These are phyloP conservation scores for Centrapalus pauciflorus DNA, from an alignment of 129 eudicot genomes.

Conservation along the genomic window DNA sequence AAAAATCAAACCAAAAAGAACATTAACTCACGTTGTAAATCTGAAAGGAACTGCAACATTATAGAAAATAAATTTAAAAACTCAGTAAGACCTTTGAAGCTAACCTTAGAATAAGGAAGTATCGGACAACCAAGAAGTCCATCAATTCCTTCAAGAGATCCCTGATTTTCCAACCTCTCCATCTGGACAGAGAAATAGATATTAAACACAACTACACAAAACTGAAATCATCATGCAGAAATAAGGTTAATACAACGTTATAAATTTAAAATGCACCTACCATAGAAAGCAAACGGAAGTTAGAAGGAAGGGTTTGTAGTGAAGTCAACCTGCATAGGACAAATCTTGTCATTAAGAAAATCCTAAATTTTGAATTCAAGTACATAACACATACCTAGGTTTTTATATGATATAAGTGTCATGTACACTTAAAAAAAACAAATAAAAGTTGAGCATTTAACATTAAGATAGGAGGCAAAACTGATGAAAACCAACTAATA, in stretches of 20 bases:
- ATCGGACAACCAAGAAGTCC: constrained; percentile 87
- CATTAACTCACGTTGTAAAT: not conserved
- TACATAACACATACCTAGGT: not conserved
- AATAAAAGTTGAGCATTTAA: not conserved
- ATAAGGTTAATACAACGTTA: not conserved
- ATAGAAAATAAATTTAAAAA: not conserved
- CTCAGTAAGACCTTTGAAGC: not conserved
- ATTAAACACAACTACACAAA: not conserved
- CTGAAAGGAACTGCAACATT: not conserved
- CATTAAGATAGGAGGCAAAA: not conserved
- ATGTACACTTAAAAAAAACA: not conserved
- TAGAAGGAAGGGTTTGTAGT: constrained; percentile 70
- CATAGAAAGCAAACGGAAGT: constrained; percentile 58
- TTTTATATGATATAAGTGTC: not conserved
- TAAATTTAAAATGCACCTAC: constrained; percentile 33
- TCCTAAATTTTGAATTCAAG: not conserved
- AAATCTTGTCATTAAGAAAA: not conserved
- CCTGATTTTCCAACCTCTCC: constrained; percentile 75
- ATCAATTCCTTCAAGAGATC: constrained; percentile 79
- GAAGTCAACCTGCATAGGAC: constrained; percentile 44
- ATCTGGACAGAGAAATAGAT: constrained; percentile 37
- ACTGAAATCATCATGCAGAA: constrained; percentile 4
- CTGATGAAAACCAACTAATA: not conserved
- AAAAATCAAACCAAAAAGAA: not conserved
- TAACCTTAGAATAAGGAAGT: constrained; percentile 79